Percentiles rank a stretch among this genome's conserved stretches.
phyloP scores from a whole-genome alignment of 441 rosid species.

The Mallotus repandus region DNA sequence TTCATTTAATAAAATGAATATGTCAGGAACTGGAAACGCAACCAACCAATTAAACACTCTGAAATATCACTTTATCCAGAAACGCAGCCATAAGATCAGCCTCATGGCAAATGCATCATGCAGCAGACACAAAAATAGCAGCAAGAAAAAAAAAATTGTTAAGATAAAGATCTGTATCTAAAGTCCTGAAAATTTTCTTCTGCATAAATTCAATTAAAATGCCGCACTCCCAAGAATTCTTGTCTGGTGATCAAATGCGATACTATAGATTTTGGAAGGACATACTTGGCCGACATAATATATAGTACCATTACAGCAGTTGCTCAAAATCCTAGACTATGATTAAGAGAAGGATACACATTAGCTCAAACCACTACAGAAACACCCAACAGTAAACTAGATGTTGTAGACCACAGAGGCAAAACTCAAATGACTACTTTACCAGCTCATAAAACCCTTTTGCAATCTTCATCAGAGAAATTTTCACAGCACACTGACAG shows the following conservation, averaged over 20 bases:
- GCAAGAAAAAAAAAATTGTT: neutral
- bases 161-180: neutral
- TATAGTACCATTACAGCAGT: neutral
- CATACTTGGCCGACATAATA: neutral
- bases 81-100: neutral
- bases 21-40: neutral
- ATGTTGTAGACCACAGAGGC: neutral
- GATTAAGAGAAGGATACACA: neutral
- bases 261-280: neutral
- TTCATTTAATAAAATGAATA: neutral
- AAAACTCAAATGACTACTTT: neutral
- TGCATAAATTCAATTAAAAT: neutral
- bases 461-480: neutral
- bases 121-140: neutral
- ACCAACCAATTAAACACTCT: neutral
- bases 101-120: too few species aligned
- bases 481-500: conserved; percentile 1
- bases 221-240: neutral
- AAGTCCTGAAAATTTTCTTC: neutral
- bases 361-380: neutral
- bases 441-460: conserved; percentile 8
- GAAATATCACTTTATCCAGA: neutral
- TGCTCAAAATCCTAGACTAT: conserved; percentile 11
- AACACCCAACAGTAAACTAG: conserved; percentile 8
- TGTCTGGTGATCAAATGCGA: neutral